Evolutionary conservation across 1,139 yeast species (phyloP), one percentile per base, ranked within the genome.

Genomic region (Candida tropicalis): DNA sequence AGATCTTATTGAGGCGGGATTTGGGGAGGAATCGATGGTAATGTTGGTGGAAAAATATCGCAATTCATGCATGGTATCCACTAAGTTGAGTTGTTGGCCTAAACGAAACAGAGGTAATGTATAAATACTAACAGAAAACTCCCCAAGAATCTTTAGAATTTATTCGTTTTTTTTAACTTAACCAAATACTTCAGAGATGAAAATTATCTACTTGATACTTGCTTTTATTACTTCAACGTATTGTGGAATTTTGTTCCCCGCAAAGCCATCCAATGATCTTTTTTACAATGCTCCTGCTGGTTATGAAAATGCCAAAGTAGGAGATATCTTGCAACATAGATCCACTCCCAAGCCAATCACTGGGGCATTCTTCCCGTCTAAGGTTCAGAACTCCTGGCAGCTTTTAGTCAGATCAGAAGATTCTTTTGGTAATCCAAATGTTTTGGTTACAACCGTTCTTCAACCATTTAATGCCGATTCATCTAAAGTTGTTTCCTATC

Each of bases 321-420:
- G 67, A 4, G 49, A 58, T 4, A 57, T 62, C 15, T 50, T 63
- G 24, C 58, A 50, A 37, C 40, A 39, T 24, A 55, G 69, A 48
- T 47, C 46, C 20, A 48, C 65, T n/a, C 67, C 66, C 2, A 44
- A 43, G 10, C 46, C 44, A 23, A 37, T 60, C 9, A 50, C 49
- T 36, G 51, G 55, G 50, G 29, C 58, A n/a, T 46, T 44, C 24
- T 27, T 51, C 17, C 49, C 54, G 8, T 24, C 35, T 25, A 17
- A 37, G 5, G 45, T 53, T 12, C 43, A 59, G 24, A 55, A 55
- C 24, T 44, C 63, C 2, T 64, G 68, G 64, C 69, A 67, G 46
- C 44, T 65, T 39, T 46, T 68, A 40, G 66, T 65, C 1, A 55
- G 71, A 39, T 59, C 70, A 4, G 58, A 59, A 32, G 71, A 67